phyloP scores from a whole-genome alignment of 2,329 filamentous ascomycete species.

The Fusarium poae region DNA sequence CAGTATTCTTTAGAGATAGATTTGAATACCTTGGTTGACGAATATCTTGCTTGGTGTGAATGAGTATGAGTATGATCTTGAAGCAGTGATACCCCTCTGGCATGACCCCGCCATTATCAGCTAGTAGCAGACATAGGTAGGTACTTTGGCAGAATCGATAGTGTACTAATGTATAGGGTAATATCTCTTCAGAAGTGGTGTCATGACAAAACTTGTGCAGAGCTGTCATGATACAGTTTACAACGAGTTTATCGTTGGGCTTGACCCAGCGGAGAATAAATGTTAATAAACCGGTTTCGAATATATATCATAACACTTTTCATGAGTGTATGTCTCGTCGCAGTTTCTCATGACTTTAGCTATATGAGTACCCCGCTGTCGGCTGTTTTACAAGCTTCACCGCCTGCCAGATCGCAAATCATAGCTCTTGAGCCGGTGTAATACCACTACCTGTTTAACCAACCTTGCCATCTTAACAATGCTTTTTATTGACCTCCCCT shows the following conservation, averaged over 20 bases:
- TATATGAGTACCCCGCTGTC: constrained; percentile 2
- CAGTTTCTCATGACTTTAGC: not conserved
- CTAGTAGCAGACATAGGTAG: not conserved
- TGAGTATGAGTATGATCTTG: not conserved
- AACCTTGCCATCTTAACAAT: not conserved
- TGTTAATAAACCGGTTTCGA: not conserved
- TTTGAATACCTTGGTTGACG: not conserved
- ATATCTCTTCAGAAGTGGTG: not conserved
- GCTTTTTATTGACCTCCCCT: not conserved
- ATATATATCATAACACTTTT: not conserved
- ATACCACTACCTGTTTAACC: not conserved
- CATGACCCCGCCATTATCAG: constrained; percentile 42
- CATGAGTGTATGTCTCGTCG: not conserved
- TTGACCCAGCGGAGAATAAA: not conserved
- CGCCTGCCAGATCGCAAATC: constrained; percentile 13
- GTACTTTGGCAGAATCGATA: not conserved
- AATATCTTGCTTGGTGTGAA: not conserved
- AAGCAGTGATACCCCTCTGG: constrained; percentile 38
- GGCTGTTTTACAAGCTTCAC: constrained; percentile 8
- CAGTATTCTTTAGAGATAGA: not conserved
- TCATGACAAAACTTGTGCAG: constrained; percentile 15
- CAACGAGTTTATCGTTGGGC: not conserved
- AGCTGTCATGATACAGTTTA: constrained; percentile 17
- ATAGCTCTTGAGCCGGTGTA: not conserved
- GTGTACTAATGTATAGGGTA: constrained; percentile 18